Conservation (phyloP, 768 basidiomycete species). For the Lactarius hengduanensis region DNA sequence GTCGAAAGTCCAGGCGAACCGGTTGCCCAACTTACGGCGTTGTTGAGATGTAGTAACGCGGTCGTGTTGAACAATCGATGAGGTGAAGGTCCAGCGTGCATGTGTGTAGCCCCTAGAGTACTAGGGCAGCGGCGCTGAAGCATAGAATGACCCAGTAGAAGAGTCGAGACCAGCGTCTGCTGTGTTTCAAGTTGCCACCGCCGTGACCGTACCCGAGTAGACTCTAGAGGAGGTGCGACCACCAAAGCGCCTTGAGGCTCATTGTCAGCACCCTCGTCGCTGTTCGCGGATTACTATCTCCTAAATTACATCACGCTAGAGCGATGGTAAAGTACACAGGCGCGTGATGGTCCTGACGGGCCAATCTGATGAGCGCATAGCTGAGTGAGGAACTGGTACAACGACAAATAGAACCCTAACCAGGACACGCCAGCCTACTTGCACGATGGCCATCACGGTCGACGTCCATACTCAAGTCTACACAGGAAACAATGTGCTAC, state of each 20-base stretch:
- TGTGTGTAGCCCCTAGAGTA: neutral
- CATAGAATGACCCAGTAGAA: neutral
- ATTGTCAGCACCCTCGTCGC: neutral
- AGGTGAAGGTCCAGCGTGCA: neutral
- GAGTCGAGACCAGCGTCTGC: neutral
- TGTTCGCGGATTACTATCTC: neutral
- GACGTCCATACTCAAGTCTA: conserved; percentile 12
- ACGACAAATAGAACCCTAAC: neutral
- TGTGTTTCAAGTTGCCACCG: neutral
- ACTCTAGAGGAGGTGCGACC: neutral
- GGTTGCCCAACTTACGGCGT: neutral
- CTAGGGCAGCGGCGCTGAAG: neutral
- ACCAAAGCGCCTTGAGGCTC: neutral
- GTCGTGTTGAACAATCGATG: neutral
- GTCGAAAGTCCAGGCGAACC: neutral
- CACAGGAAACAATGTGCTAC: conserved; percentile 31
- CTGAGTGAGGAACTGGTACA: neutral
- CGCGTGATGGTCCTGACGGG: neutral
- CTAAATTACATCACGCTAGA: neutral
- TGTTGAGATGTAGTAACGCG: too few species aligned
- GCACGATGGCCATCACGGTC: conserved; percentile 7
- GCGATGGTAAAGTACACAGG: neutral
- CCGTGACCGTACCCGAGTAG: neutral
- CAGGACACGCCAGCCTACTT: neutral
- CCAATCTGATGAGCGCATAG: neutral